Percentiles rank a stretch among this genome's conserved stretches.
Conservation (phyloP, 2,329 filamentous ascomycete genomes). For the Lasiodiplodia hormozganensis region DNA sequence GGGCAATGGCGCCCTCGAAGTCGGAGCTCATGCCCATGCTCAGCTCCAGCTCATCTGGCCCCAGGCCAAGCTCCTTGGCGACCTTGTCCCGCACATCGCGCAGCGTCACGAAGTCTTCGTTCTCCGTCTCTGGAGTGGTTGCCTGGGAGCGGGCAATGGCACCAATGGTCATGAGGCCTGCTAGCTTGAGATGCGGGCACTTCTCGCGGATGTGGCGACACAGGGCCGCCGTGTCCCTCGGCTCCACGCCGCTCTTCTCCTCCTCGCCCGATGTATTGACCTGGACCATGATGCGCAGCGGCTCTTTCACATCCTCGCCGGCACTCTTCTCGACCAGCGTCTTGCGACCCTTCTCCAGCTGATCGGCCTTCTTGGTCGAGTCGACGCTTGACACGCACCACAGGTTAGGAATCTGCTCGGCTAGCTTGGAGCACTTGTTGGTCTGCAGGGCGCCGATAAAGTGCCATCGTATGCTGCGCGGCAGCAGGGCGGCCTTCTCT, state of each 20-base stretch:
- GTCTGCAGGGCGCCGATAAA: conserved; percentile 95
- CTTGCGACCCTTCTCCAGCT: conserved; percentile 78
- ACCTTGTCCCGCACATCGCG: conserved; percentile 75
- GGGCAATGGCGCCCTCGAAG: conserved; percentile 83
- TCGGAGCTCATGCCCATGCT: conserved; percentile 99
- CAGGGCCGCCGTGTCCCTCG: conserved; percentile 67
- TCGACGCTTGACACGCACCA: conserved; percentile 94
- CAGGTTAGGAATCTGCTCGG: conserved; percentile 82
- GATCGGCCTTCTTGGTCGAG: conserved; percentile 81
- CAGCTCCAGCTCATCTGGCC: conserved; percentile 72
- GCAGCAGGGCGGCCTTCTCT: conserved; percentile 83
- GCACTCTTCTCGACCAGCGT: conserved; percentile 54
- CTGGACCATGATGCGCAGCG: conserved; percentile 82
- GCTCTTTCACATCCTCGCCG: conserved; percentile 38
- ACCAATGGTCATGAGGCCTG: conserved; percentile 96
- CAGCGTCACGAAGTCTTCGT: conserved; percentile 84
- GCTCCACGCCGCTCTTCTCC: conserved; percentile 81
- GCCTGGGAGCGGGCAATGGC: conserved; percentile 85
- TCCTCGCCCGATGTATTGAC: conserved; percentile 93
- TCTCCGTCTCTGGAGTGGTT: conserved; percentile 75
- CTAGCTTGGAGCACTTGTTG: conserved; percentile 88
- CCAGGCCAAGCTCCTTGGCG: conserved; percentile 64
- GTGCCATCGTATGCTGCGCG: conserved; percentile 83
- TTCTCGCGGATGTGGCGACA: conserved; percentile 73
- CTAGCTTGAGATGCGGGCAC: conserved; percentile 75